A percentile compares a stretch with the other conserved stretches of the same genome.
phyloP scores from a whole-genome alignment of 805 yeast genomes.

The Maudiozyma serrabonitensis region DNA sequence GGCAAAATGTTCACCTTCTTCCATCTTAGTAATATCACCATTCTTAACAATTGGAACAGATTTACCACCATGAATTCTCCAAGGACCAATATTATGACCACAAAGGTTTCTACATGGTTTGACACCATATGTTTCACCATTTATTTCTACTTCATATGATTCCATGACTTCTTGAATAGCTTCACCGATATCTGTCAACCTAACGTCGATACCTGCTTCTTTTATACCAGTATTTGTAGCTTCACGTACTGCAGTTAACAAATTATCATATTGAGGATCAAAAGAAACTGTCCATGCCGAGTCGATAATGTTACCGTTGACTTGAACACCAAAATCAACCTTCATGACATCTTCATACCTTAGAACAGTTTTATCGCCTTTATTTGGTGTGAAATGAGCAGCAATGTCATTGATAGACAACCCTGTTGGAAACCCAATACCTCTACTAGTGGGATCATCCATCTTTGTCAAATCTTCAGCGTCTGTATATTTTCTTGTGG shows the following conservation, averaged over 20 bases:
- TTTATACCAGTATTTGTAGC: slow-evolving; percentile 91
- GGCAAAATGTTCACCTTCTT: slow-evolving; percentile 96
- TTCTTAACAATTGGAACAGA: slow-evolving; percentile 93
- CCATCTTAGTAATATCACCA: slow-evolving; percentile 94
- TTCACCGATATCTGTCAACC: slow-evolving; percentile 90
- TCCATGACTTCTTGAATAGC: slow-evolving; percentile 97
- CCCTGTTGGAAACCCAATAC: slow-evolving; percentile 98
- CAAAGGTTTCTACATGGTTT: slow-evolving; percentile 85
- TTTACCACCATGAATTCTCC: slow-evolving; percentile 85
- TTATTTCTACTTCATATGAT: slow-evolving; percentile 82
- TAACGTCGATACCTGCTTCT: slow-evolving; percentile 92
- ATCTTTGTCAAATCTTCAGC: slow-evolving; percentile 46
- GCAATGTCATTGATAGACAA: slow-evolving; percentile 88
- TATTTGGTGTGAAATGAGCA: slow-evolving; percentile 96
- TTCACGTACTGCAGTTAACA: slow-evolving; percentile 76
- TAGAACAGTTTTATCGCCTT: slow-evolving; percentile 79
- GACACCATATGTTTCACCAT: slow-evolving; percentile 77
- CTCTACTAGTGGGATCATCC: slow-evolving; percentile 42
- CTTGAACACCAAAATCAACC: slow-evolving; percentile 94
- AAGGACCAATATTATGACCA: slow-evolving; percentile 88
- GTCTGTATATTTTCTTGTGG: slow-evolving; percentile 64
- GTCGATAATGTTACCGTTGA: slow-evolving; percentile 88
- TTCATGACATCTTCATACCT: slow-evolving; percentile 88
- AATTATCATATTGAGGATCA: slow-evolving; percentile 69
- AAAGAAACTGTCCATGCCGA: slow-evolving; percentile 91